Base-by-base conservation (phyloP, 2,329 filamentous ascomycete species). In the Lojkania enalia region DNA sequence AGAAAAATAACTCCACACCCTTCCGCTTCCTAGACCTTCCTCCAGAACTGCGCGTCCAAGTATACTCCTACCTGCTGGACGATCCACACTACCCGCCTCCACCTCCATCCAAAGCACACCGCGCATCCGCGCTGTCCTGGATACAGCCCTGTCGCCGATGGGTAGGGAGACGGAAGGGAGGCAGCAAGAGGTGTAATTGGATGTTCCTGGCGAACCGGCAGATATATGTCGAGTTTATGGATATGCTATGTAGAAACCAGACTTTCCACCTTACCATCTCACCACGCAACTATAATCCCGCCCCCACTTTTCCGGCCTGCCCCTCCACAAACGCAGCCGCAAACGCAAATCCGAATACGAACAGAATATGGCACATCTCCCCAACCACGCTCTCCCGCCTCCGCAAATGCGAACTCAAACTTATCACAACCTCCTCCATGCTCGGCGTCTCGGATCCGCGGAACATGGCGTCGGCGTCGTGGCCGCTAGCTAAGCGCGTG, bases 381-480 rank as follows among this genome's bases (percentile, higher is more conserved):
- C 40, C 54, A 1, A n/a, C 48, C 19, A 51, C 54, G 13, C 39
- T 68, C 27, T 37, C 53, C 19, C 30, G 51, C 9, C 40, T 70
- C 7, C 58, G 57, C 35, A 55, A 57, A 37, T 63, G 58, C 32
- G 54, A 60, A 9, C 11, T 71, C 20, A 55, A 57, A 12, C 58
- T 71, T 47, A 44, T 62, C 38, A 62, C 62, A 11, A 70, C 67
- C 1, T 64, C 63, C 14, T 45, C 44, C 5, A 69, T 70, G 65
- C 61, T 71, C 38, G 67, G 65, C 35, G 60, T 62, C 35, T 44
- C 55, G 0, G 65, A 70, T 42, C 68, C 68, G 1, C 67, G 66
- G 49, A 53, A 51, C 39, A 68, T 71, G 64, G 49, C 43, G 1
- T 60, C 65, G 3, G 48, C 53, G 0, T 52, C 58, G 14, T 71